phyloP scores from a whole-genome alignment of 306 rosid genomes.

The Heteromeles arbutifolia region DNA sequence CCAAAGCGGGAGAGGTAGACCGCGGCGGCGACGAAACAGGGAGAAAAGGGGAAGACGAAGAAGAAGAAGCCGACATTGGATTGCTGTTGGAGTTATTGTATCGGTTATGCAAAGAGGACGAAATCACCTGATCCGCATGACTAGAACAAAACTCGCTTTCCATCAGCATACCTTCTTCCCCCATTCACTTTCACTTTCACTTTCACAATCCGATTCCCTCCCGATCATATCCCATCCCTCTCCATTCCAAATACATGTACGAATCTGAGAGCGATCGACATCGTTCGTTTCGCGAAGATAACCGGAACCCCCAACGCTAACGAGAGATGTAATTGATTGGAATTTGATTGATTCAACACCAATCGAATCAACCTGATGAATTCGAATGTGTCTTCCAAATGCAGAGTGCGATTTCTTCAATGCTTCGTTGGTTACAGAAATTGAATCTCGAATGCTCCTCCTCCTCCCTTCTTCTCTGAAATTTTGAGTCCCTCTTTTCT shows the following conservation, averaged over 20 bases:
- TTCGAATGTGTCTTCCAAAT: not conserved
- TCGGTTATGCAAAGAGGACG: not conserved
- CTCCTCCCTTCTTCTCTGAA: constrained; percentile 27
- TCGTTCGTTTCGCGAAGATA: not conserved
- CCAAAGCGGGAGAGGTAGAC: not conserved
- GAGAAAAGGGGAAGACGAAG: not conserved
- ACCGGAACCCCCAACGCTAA: not conserved
- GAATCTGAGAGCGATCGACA: not conserved
- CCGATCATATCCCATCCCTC: not conserved
- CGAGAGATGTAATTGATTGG: not conserved
- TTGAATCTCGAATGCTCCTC: not conserved
- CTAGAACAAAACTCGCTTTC: constrained; percentile 27
- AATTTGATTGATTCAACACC: not conserved
- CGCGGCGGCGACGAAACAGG: constrained; percentile 9
- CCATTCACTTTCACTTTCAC: not conserved
- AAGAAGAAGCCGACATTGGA: constrained; percentile 10
- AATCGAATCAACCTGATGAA: not conserved
- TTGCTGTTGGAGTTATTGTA: not conserved
- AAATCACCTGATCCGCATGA: not conserved
- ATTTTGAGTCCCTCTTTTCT: not conserved
- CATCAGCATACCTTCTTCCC: constrained; percentile 34
- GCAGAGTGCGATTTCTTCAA: not conserved
- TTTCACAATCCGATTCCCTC: not conserved
- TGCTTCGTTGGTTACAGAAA: not conserved
- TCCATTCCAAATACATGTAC: not conserved